A percentile compares a stretch with the other conserved stretches of the same genome.
Evolutionary conservation across 2,329 filamentous ascomycete species (phyloP).

Genomic region (Stachybotrys echinatus): DNA sequence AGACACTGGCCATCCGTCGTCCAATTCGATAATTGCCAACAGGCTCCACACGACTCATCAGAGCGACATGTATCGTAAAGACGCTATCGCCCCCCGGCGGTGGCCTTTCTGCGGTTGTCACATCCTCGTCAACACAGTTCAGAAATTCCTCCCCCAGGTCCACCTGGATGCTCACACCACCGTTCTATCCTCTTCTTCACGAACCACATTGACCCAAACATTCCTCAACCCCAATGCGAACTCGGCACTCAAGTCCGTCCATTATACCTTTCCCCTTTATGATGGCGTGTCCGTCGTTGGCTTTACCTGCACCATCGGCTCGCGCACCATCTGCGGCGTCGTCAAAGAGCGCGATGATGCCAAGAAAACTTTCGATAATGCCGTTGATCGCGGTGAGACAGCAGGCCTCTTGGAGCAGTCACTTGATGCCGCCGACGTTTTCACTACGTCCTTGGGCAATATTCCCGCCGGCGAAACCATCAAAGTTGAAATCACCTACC

Average conservation of each 20-base stretch:
- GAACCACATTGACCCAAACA: conserved; percentile 46
- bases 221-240: conserved; percentile 52
- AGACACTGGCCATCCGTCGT: no score
- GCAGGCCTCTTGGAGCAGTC: conserved; percentile 63
- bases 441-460: conserved; percentile 63
- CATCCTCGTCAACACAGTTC: conserved; percentile 13
- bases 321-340: conserved; percentile 54
- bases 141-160: conserved; percentile 52
- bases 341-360: conserved; percentile 64
- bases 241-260: conserved; percentile 35
- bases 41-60: no score
- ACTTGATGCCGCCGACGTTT: conserved; percentile 56
- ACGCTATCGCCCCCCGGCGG: no score
- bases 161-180: conserved; percentile 53
- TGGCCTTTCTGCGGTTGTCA: conserved; percentile 28
- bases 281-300: conserved; percentile 66
- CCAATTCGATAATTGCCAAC: no score
- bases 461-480: conserved; percentile 54
- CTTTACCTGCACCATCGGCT: conserved; percentile 60
- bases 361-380: conserved; percentile 52
- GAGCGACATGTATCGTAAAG: no score
- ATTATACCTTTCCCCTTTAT: conserved; percentile 67
- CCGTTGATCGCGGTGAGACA: conserved; percentile 51
- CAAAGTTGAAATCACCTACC: conserved; percentile 57
- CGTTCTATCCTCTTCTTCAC: conserved; percentile 49